Base-by-base conservation (phyloP, 78 protist genomes). In the Speleostelium caveatum region DNA sequence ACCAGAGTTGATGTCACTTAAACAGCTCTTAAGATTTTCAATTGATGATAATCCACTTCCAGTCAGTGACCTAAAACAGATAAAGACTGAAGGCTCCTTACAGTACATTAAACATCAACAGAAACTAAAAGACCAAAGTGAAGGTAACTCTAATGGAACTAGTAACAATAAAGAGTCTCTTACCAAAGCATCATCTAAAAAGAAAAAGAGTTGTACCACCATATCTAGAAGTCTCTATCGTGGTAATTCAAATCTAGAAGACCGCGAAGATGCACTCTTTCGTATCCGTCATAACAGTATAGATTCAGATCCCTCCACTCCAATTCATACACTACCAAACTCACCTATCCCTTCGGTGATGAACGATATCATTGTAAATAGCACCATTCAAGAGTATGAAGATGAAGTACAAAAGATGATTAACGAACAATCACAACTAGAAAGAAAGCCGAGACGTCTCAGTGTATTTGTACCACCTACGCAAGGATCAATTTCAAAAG, bases 391-490 rank as follows among this genome's bases (percentile, higher is more conserved):
- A 28, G 78, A 72, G 14, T 72, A 36, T 72, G 78, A 72, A 53
- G 78, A 72, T 53, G 78, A 72, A 26, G 51, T 72, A 30, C 78
- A 72, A 36, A 72, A 72, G 51, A 72, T 72, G 60, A 58, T 35
- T n/a, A 45, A 28, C 7, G 16, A 56, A 56, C 53, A 24, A 42
- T 45, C 16, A 24, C 5, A n/a, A 22, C 19, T 39, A 17, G 56
- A 51, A 17, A 53, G 65, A 51, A 72, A 53, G 28, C 63, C 24
- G 51, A 45, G 78, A 51, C 33, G 78, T 36, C 30, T 38, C 53
- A 72, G 78, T 72, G 78, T 72, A 17, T 72, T 72, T 22, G 33
- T 72, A 33, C 78, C 78, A 53, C 78, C 78, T 26, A 72, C 78
- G 32, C 55, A n/a, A 2, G 35, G 24, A 38, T 67, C 74, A 39